Conservation (phyloP, 352 stramenopile genomes). For the Globisporangium carolinianum region DNA sequence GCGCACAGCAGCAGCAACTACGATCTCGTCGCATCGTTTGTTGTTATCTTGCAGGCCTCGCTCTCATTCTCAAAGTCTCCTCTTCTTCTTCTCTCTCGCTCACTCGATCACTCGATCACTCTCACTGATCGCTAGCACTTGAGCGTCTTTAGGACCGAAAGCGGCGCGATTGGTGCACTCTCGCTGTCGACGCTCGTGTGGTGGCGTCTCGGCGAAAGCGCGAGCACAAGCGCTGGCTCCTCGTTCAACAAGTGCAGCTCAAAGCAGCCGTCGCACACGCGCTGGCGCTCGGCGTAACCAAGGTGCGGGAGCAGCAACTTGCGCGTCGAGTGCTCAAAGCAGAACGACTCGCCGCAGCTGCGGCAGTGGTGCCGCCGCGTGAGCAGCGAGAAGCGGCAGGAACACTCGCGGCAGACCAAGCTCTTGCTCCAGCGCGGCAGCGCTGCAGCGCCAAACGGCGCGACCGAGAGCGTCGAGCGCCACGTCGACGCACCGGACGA, state of each 20-base stretch:
- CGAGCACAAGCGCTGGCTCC: slow-evolving; percentile 19
- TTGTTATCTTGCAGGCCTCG: neutral
- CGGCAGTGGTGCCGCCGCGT: slow-evolving; percentile 78
- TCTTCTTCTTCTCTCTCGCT: neutral
- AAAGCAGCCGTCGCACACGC: slow-evolving; percentile 84
- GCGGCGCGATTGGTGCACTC: slow-evolving; percentile 9
- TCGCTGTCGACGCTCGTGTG: slow-evolving; percentile 10
- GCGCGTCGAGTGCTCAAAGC: slow-evolving; percentile 76
- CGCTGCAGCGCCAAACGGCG: slow-evolving; percentile 13
- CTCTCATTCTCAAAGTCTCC: neutral
- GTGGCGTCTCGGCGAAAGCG: slow-evolving; percentile 9
- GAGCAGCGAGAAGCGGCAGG: slow-evolving; percentile 65
- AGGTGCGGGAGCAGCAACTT: slow-evolving; percentile 57
- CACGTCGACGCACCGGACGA: slow-evolving; percentile 25
- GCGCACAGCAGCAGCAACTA: no score
- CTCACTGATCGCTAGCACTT: neutral
- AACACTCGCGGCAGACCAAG: slow-evolving; percentile 54
- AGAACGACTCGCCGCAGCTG: slow-evolving; percentile 79
- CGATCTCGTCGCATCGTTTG: no score
- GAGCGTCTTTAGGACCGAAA: neutral
- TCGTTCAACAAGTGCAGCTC: slow-evolving; percentile 39
- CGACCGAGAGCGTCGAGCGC: slow-evolving; percentile 10
- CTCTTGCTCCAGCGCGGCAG: slow-evolving; percentile 65
- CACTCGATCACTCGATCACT: neutral
- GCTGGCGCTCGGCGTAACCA: slow-evolving; percentile 67